phyloP scores from a whole-genome alignment of 345 rosid species.

The Geranium rotundifolium region DNA sequence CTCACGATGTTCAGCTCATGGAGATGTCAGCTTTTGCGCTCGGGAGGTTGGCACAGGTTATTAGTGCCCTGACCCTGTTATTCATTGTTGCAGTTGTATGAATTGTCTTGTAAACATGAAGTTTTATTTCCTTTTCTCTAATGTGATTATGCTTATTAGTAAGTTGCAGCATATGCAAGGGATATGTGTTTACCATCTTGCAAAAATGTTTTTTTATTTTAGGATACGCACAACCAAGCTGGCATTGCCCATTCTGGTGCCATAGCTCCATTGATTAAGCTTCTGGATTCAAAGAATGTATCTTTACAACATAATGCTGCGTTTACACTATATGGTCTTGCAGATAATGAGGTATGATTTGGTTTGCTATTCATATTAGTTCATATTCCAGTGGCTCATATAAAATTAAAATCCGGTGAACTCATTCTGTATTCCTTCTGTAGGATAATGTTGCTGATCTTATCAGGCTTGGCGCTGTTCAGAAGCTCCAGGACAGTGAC shows the following conservation, averaged over 20 bases:
- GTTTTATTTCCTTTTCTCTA: background rate
- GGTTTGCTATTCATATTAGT: background rate
- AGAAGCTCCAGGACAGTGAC: slow-evolving; percentile 58
- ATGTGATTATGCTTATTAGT: background rate
- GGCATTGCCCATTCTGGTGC: slow-evolving; percentile 69
- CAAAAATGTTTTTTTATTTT: background rate
- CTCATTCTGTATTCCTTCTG: background rate
- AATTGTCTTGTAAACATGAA: background rate
- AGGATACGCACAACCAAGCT: slow-evolving; percentile 81
- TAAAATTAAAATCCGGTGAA: background rate
- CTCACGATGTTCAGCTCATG: slow-evolving; percentile 49
- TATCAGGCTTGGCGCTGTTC: slow-evolving; percentile 43
- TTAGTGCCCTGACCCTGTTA: slow-evolving; percentile 2
- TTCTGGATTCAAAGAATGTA: slow-evolving; percentile 46
- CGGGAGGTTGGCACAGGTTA: slow-evolving; percentile 77
- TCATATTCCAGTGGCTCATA: background rate
- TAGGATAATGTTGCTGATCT: slow-evolving; percentile 63
- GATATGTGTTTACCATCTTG: background rate
- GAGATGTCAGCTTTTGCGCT: slow-evolving; percentile 83
- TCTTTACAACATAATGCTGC: slow-evolving; percentile 72
- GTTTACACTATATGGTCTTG: slow-evolving; percentile 61
- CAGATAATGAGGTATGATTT: slow-evolving; percentile 57
- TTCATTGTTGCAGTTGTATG: background rate
- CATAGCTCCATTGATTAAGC: slow-evolving; percentile 39
- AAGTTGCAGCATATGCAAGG: background rate